A percentile compares a stretch with the other conserved stretches of the same genome.
These are phyloP conservation scores for Thermomucor indicae-seudaticae DNA, from an alignment of 371 early-diverging fungal species.

Conservation along the genomic window DNA sequence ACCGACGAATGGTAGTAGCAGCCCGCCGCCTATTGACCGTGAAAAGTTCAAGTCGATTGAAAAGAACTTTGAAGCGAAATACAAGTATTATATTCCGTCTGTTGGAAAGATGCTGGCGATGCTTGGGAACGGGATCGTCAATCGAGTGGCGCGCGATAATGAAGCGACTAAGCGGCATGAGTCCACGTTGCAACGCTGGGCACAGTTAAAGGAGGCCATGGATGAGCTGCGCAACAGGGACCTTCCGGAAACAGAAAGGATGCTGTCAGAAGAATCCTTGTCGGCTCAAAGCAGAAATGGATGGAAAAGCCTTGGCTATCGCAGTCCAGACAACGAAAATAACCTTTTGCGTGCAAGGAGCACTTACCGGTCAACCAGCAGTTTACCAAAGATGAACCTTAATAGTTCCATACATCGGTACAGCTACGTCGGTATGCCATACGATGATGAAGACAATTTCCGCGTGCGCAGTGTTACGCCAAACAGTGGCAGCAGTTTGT, in stretches of 20 bases:
- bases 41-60: slow-evolving; percentile 49
- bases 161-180: slow-evolving; percentile 42
- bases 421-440: too few relatives aligned
- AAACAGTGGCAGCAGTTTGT: slow-evolving; percentile 8
- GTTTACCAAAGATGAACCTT: slow-evolving; percentile 1
- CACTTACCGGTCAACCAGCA: not conserved
- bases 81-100: slow-evolving; percentile 58
- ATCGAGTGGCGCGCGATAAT: slow-evolving; percentile 47
- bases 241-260: slow-evolving; percentile 40
- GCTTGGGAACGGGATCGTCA: slow-evolving; percentile 54
- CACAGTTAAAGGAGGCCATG: slow-evolving; percentile 42
- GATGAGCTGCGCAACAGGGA: slow-evolving; percentile 45
- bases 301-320: too few relatives aligned
- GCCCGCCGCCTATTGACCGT: slow-evolving; percentile 37
- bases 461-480: slow-evolving; percentile 21
- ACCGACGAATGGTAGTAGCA: slow-evolving; percentile 12
- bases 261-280: slow-evolving; percentile 9
- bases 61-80: slow-evolving; percentile 61
- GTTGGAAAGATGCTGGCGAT: slow-evolving; percentile 57
- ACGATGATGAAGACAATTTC: slow-evolving; percentile 6
- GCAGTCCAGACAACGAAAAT: too few relatives aligned
- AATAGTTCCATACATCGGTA: too few relatives aligned
- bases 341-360: slow-evolving; percentile 2
- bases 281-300: slow-evolving; percentile 10
- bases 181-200: slow-evolving; percentile 52